Evolutionary conservation across 2,329 filamentous ascomycete genomes (phyloP).

Genomic region (Ceratocystiopsis minuta): DNA sequence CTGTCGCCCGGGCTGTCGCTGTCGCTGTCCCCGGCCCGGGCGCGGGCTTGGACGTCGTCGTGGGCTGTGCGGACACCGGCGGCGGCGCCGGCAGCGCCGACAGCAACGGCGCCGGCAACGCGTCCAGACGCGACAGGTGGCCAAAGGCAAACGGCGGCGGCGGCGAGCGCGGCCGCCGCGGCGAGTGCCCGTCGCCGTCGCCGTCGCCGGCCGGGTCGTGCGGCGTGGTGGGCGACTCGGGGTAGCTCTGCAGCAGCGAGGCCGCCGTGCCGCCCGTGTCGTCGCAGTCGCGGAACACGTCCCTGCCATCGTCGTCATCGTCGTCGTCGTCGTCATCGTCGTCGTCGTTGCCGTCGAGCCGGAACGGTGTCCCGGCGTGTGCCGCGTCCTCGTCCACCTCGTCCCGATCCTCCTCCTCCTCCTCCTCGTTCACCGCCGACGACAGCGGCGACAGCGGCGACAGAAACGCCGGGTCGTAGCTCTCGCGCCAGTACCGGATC

Average conservation of each 20-base stretch:
- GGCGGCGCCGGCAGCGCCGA: no score
- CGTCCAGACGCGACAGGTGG: constrained; percentile 10
- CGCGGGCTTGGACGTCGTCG: no score
- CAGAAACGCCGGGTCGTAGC: constrained; percentile 31
- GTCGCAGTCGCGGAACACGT: not conserved
- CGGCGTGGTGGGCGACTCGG: constrained; percentile 1
- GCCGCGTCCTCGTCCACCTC: not conserved
- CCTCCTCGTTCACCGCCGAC: constrained; percentile 15
- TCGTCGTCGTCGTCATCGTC: constrained; percentile 10
- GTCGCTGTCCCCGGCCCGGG: no score
- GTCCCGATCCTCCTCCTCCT: constrained; percentile 5
- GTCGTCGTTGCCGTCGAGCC: constrained; percentile 5
- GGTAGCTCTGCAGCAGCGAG: constrained; percentile 3
- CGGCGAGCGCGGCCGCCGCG: not conserved
- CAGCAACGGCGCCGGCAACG: no score
- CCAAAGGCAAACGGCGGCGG: constrained; percentile 38
- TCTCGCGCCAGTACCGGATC: constrained; percentile 46
- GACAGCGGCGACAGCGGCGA: constrained; percentile 36
- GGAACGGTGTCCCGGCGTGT: not conserved
- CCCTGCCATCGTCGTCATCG: constrained; percentile 9
- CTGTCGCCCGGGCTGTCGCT: no score
- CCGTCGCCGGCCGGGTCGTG: not conserved
- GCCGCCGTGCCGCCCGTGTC: constrained; percentile 7
- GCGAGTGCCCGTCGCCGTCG: no score
- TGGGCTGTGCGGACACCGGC: no score